These are phyloP conservation scores for Penicillium sp. DNA, from an alignment of 2,329 filamentous ascomycete species.

Conservation along the genomic window DNA sequence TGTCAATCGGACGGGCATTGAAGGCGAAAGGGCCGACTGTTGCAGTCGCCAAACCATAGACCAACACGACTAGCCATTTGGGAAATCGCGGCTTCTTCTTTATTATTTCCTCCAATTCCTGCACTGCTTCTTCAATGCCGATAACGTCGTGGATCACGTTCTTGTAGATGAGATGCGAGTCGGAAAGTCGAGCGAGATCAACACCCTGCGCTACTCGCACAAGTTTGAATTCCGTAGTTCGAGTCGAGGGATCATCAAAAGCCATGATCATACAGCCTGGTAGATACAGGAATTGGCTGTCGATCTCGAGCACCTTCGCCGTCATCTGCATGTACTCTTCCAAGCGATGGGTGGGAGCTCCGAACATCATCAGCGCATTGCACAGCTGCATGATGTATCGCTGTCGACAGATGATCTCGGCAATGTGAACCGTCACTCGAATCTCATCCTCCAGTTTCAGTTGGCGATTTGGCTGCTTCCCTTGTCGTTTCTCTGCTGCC, in stretches of 20 bases:
- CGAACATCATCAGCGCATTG: conserved; percentile 78
- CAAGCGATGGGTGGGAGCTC: conserved; percentile 84
- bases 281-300: conserved; percentile 83
- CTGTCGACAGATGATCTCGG: conserved; percentile 70
- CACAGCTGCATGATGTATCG: conserved; percentile 81
- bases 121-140: conserved; percentile 41
- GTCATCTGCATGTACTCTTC: conserved; percentile 89
- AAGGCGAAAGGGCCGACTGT: conserved; percentile 76
- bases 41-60: conserved; percentile 71
- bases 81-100: conserved; percentile 52
- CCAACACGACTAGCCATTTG: conserved; percentile 52
- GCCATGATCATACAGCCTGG: conserved; percentile 50
- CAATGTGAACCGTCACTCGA: conserved; percentile 57
- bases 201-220: conserved; percentile 38
- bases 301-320: conserved; percentile 75
- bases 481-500: conserved; percentile 26
- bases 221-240: conserved; percentile 45
- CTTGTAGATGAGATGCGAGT: conserved; percentile 45
- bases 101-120: conserved; percentile 51
- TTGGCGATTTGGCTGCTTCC: conserved; percentile 16
- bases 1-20: conserved; percentile 67
- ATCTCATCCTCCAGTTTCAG: conserved; percentile 45
- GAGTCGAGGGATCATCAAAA: conserved; percentile 56
- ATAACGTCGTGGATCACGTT: conserved; percentile 44
- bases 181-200: conserved; percentile 41